Conservation (phyloP, 2,329 filamentous ascomycete species). For the Fusarium marasasianum region DNA sequence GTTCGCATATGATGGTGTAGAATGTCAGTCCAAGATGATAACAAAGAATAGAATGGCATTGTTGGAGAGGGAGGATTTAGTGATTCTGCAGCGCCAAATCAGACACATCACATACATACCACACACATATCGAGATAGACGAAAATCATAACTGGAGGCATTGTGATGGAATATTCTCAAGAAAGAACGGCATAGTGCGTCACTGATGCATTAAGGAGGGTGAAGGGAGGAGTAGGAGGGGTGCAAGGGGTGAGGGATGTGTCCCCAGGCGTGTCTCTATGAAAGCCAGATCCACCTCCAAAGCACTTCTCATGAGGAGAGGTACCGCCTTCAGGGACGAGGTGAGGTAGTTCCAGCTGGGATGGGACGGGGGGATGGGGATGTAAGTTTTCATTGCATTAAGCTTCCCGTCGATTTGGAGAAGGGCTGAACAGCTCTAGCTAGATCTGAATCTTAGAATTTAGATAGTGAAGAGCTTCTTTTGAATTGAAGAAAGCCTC, state of each 20-base stretch:
- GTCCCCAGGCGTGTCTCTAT: background rate
- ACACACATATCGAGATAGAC: slow-evolving; percentile 17
- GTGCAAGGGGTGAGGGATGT: background rate
- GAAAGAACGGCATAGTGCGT: slow-evolving; percentile 21
- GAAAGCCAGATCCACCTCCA: background rate
- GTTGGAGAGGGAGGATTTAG: background rate
- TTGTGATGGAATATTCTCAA: slow-evolving; percentile 17
- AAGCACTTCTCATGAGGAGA: background rate
- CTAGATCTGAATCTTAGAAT: background rate
- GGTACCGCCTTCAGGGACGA: slow-evolving; percentile 1
- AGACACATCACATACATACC: slow-evolving; percentile 17
- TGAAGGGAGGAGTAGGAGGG: background rate
- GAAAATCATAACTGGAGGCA: slow-evolving; percentile 1
- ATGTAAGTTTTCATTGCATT: slow-evolving; percentile 2
- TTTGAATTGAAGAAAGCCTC: background rate
- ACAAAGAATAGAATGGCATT: background rate
- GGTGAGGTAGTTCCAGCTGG: slow-evolving; percentile 3
- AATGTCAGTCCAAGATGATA: background rate
- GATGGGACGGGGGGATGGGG: background rate
- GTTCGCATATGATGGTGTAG: background rate
- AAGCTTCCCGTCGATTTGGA: slow-evolving; percentile 8
- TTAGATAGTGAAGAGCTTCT: slow-evolving; percentile 6
- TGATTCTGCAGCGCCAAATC: background rate
- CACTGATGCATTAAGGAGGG: slow-evolving; percentile 19
- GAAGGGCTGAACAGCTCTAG: background rate